Conservation (phyloP, 352 stramenopile genomes). For the Phytophthora colocasiae region DNA sequence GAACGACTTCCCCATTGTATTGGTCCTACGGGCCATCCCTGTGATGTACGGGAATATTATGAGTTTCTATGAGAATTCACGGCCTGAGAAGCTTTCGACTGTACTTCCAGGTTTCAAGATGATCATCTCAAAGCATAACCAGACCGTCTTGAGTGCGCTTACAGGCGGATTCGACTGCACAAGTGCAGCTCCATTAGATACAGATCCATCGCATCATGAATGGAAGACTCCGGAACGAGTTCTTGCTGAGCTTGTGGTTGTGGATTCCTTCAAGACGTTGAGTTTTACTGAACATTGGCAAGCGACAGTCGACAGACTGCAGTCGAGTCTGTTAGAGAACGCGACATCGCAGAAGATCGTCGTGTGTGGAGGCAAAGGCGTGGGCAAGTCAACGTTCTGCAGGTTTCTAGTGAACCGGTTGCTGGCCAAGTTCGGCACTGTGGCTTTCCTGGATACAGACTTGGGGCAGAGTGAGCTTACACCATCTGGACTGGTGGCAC, state of each 20-base stretch:
- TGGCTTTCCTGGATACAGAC: slow-evolving; percentile 96
- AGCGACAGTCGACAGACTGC: slow-evolving; percentile 49
- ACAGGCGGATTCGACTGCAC: slow-evolving; percentile 24
- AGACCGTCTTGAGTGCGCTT: slow-evolving; percentile 30
- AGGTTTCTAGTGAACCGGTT: slow-evolving; percentile 94
- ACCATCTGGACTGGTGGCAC: slow-evolving; percentile 92
- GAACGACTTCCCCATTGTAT: slow-evolving; percentile 67
- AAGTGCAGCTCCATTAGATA: slow-evolving; percentile 10
- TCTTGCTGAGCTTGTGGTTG: slow-evolving; percentile 57
- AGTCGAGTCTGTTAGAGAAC: slow-evolving; percentile 41
- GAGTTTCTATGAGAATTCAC: slow-evolving; percentile 73
- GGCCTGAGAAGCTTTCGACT: slow-evolving; percentile 31
- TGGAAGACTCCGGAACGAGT: slow-evolving; percentile 64
- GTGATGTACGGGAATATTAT: slow-evolving; percentile 75
- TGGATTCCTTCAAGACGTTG: slow-evolving; percentile 70
- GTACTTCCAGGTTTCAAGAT: slow-evolving; percentile 88
- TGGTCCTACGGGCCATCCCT: slow-evolving; percentile 74
- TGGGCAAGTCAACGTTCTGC: slow-evolving; percentile 97
- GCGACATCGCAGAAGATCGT: slow-evolving; percentile 67
- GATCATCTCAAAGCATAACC: slow-evolving; percentile 62
- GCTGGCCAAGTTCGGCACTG: slow-evolving; percentile 67
- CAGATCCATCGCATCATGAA: slow-evolving; percentile 40
- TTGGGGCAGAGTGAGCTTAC: slow-evolving; percentile 95
- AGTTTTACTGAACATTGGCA: slow-evolving; percentile 72
- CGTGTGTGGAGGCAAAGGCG: slow-evolving; percentile 95